A percentile compares a stretch with the other conserved stretches of the same genome.
Conservation (phyloP, 805 yeast species). For the Candida piceae region DNA sequence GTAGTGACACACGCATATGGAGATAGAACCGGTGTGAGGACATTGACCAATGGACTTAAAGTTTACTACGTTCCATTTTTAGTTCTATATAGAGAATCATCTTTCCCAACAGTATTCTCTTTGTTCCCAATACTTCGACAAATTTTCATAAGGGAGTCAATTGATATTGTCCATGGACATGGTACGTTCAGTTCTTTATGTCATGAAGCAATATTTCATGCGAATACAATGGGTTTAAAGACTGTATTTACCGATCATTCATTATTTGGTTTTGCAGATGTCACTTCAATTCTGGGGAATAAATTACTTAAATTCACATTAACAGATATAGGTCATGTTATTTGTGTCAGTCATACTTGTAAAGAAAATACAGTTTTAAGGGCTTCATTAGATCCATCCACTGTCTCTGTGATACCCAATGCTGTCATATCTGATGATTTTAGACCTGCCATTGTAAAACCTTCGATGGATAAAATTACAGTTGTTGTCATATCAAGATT, state of each 20-base stretch:
- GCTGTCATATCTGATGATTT: constrained; percentile 88
- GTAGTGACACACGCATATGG: constrained; percentile 88
- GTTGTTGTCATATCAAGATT: constrained; percentile 88
- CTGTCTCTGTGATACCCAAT: constrained; percentile 89
- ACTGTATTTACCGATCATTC: constrained; percentile 97
- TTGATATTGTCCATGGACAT: constrained; percentile 92
- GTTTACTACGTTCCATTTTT: constrained; percentile 86
- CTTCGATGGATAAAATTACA: constrained; percentile 47
- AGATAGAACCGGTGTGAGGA: constrained; percentile 74
- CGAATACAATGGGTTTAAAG: constrained; percentile 82
- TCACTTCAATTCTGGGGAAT: constrained; percentile 79
- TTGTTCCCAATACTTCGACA: constrained; percentile 82
- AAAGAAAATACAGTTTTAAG: constrained; percentile 92
- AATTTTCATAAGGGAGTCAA: constrained; percentile 77
- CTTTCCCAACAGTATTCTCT: constrained; percentile 86
- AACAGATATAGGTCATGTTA: constrained; percentile 84
- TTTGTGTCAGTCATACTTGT: constrained; percentile 96
- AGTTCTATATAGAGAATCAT: constrained; percentile 75
- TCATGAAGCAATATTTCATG: constrained; percentile 90
- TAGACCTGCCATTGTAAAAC: constrained; percentile 37
- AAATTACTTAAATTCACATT: constrained; percentile 78
- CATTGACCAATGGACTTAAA: constrained; percentile 83
- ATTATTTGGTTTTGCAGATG: constrained; percentile 85
- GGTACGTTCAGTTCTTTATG: constrained; percentile 84
- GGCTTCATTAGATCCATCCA: constrained; percentile 71